Evolutionary conservation across 2,329 filamentous ascomycete species (phyloP).

Genomic region (Cladobotryum protrusum): DNA sequence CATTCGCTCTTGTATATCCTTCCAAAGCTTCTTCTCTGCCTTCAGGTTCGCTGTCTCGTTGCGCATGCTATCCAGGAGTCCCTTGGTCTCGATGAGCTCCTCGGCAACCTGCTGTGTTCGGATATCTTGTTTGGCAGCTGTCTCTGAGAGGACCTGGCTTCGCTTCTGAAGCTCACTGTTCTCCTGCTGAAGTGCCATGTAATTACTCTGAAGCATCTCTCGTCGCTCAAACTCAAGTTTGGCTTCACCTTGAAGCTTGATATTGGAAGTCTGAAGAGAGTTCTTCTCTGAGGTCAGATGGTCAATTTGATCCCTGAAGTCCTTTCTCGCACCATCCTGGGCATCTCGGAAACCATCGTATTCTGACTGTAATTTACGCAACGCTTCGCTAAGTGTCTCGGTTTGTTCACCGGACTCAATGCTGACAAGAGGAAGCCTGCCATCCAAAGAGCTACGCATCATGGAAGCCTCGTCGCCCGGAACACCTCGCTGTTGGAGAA

Average conservation of each 20-base stretch:
- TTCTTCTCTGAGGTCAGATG: constrained; percentile 76
- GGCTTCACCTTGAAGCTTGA: constrained; percentile 73
- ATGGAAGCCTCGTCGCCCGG: constrained; percentile 58
- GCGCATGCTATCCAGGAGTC: constrained; percentile 76
- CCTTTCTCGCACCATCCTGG: constrained; percentile 70
- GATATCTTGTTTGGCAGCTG: constrained; percentile 82
- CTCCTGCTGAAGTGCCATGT: constrained; percentile 73
- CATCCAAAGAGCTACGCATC: constrained; percentile 65
- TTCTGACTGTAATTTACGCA: constrained; percentile 82
- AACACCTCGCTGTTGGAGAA: constrained; percentile 67
- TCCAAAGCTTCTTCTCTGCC: constrained; percentile 91
- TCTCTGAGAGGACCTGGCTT: constrained; percentile 68
- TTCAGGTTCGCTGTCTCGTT: constrained; percentile 90
- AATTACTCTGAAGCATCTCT: constrained; percentile 86
- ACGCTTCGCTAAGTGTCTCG: constrained; percentile 62
- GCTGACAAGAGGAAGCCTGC: constrained; percentile 50
- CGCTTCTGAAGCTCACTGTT: constrained; percentile 83
- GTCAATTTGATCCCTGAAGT: constrained; percentile 79
- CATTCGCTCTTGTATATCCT: constrained; percentile 83
- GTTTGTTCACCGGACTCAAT: constrained; percentile 52
- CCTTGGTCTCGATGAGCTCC: constrained; percentile 81
- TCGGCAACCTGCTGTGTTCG: constrained; percentile 87
- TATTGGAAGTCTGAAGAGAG: constrained; percentile 73
- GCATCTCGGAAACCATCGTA: constrained; percentile 89
- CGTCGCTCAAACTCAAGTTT: constrained; percentile 76